These are phyloP conservation scores for Fraxinus quadrangulata DNA, from an alignment of 257 asterid species.

Conservation along the genomic window DNA sequence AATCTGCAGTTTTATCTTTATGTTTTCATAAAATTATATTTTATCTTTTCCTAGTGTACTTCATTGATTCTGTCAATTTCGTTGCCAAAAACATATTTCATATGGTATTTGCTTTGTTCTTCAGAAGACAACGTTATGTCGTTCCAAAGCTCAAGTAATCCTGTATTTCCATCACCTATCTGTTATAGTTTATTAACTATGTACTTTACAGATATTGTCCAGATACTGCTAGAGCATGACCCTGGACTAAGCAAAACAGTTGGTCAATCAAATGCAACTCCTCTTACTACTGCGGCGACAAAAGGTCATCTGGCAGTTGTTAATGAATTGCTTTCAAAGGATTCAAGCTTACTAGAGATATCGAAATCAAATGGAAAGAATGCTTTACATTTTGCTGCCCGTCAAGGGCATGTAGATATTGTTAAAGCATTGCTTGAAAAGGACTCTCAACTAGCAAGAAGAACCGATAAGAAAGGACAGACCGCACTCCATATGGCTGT, in stretches of 20 bases:
- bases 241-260: constrained; percentile 63
- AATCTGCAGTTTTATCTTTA: neutral
- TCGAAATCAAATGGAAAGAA: constrained; percentile 77
- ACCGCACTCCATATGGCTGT: constrained; percentile 84
- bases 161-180: neutral
- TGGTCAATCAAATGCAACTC: constrained; percentile 80
- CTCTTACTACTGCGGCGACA: constrained; percentile 76
- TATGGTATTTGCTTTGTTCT: neutral
- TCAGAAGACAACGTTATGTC: neutral
- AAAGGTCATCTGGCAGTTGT: constrained; percentile 71
- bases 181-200: neutral
- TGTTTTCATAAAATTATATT: neutral
- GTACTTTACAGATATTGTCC: constrained; percentile 55
- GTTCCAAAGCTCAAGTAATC: neutral
- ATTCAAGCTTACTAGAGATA: constrained; percentile 60
- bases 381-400: constrained; percentile 73
- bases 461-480: constrained; percentile 78
- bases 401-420: constrained; percentile 72
- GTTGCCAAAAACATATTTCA: neutral
- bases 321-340: constrained; percentile 56
- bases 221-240: constrained; percentile 65
- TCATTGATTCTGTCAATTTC: neutral
- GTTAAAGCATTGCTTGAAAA: constrained; percentile 59
- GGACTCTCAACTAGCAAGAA: constrained; percentile 68
- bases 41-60: neutral